phyloP scores from a whole-genome alignment of 306 rosid species.

The Citrullus amarus region DNA sequence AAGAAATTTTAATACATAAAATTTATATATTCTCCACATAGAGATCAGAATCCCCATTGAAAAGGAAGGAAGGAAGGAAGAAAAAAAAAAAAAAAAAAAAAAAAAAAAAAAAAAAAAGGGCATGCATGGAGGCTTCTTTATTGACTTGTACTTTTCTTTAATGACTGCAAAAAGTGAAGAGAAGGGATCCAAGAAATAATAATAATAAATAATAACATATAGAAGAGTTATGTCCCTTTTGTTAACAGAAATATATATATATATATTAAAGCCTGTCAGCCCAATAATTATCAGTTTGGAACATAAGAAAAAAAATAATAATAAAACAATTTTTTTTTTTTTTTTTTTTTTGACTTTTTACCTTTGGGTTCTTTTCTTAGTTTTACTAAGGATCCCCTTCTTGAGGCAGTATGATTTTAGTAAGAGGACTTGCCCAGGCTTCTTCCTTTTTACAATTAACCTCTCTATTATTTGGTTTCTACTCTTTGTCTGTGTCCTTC shows the following conservation, averaged over 20 bases:
- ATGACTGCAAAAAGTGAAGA: neutral
- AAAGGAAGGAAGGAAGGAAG: too few species aligned
- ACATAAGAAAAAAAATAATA: neutral
- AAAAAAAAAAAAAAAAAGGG: neutral
- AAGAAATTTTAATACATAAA: too few species aligned
- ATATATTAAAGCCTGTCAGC: neutral
- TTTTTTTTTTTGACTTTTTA: too few species aligned
- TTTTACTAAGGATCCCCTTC: neutral
- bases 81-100: too few species aligned
- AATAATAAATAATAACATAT: too few species aligned
- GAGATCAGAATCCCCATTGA: neutral
- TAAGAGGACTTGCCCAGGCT: slow-evolving; percentile 76
- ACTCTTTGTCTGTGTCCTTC: slow-evolving; percentile 70
- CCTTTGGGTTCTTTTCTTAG: neutral
- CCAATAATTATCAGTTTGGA: neutral
- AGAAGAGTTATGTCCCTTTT: neutral
- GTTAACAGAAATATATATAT: neutral
- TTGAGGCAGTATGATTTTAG: slow-evolving; percentile 54
- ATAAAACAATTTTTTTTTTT: too few species aligned
- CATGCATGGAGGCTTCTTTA: neutral
- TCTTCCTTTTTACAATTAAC: slow-evolving; percentile 36
- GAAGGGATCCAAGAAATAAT: neutral
- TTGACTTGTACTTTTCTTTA: neutral
- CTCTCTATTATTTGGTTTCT: slow-evolving; percentile 54
- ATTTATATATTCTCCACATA: neutral